Percentiles rank a stretch among this genome's conserved stretches.
Evolutionary conservation across 1,284 basidiomycete species (phyloP).

Genomic region (Microbotryomycetes sp.): DNA sequence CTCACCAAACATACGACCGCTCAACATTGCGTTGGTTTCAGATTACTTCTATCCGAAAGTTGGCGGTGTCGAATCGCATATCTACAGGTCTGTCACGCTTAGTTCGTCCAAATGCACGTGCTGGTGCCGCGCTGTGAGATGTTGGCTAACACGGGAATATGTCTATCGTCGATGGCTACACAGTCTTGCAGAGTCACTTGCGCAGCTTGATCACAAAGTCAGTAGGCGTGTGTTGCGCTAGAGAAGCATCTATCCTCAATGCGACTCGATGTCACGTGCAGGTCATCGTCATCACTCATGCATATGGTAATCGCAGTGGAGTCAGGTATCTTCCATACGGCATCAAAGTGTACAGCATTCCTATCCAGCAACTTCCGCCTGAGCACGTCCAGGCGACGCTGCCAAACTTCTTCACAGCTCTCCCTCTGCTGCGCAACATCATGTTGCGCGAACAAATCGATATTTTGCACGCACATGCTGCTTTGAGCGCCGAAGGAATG

Average conservation of each 20-base stretch:
- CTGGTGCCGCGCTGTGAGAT: not conserved
- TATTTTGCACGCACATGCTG: conserved; percentile 87
- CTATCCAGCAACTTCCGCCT: conserved; percentile 70
- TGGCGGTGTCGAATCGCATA: conserved; percentile 95
- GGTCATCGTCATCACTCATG: conserved; percentile 93
- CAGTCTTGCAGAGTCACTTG: conserved; percentile 66
- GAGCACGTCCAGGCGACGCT: conserved; percentile 72
- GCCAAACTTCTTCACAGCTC: conserved; percentile 86
- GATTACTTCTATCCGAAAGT: conserved; percentile 96
- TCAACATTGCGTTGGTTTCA: conserved; percentile 57
- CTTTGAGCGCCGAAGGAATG: conserved; percentile 80
- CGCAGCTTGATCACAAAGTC: conserved; percentile 79
- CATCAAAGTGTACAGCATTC: conserved; percentile 92
- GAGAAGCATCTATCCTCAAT: too few species aligned
- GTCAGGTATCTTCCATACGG: conserved; percentile 76
- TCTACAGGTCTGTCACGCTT: conserved; percentile 63
- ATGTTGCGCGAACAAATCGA: conserved; percentile 78
- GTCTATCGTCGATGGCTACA: too few species aligned
- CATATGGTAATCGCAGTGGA: conserved; percentile 77
- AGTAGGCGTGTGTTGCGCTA: conserved; percentile 19
- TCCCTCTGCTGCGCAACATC: conserved; percentile 86
- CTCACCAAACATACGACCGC: conserved; percentile 38
- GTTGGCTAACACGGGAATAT: not conserved
- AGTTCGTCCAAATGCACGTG: conserved; percentile 29
- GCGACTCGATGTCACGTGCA: conserved; percentile 40